A percentile compares a stretch with the other conserved stretches of the same genome.
These are phyloP conservation scores for Fibroporia radiculosa DNA, from an alignment of 768 basidiomycete species.

Conservation along the genomic window DNA sequence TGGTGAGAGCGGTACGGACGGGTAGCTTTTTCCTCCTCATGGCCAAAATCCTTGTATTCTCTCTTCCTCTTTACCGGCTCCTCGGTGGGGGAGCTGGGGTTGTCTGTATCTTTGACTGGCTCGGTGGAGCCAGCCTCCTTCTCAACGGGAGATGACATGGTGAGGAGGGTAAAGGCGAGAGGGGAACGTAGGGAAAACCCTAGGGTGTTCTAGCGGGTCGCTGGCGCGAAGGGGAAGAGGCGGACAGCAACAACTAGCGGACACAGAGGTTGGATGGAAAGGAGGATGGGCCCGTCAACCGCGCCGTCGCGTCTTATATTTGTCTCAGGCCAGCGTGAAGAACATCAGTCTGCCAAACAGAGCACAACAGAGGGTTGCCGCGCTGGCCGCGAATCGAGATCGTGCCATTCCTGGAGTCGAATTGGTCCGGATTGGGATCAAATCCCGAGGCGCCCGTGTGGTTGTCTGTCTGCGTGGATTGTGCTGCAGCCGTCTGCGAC, in stretches of 20 bases:
- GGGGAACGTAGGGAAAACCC: constrained; percentile 10
- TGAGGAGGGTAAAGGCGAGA: constrained; percentile 12
- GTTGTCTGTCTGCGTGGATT: too few relatives aligned
- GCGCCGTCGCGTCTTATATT: constrained; percentile 2
- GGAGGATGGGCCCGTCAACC: constrained; percentile 2
- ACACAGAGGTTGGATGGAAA: constrained; percentile 5
- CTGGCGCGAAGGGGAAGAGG: constrained; percentile 6
- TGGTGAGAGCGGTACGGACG: constrained; percentile 39
- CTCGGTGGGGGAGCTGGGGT: constrained; percentile 22
- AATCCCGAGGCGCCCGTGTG: too few relatives aligned
- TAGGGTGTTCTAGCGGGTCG: constrained; percentile 5
- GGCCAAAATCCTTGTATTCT: constrained; percentile 83
- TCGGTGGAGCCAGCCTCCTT: constrained; percentile 56
- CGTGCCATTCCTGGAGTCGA: too few relatives aligned
- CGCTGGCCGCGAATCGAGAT: too few relatives aligned
- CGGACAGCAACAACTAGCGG: background rate
- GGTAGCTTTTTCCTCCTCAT: constrained; percentile 51
- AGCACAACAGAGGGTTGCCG: background rate
- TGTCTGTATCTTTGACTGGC: constrained; percentile 32
- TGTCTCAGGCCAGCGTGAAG: background rate
- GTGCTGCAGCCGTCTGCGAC: too few relatives aligned
- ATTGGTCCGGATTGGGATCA: too few relatives aligned
- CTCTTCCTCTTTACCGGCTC: constrained; percentile 49
- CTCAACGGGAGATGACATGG: constrained; percentile 39
- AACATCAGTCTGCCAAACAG: background rate